Evolutionary conservation across 208 protist species (phyloP).

Genomic region (Crithidia expoeki): DNA sequence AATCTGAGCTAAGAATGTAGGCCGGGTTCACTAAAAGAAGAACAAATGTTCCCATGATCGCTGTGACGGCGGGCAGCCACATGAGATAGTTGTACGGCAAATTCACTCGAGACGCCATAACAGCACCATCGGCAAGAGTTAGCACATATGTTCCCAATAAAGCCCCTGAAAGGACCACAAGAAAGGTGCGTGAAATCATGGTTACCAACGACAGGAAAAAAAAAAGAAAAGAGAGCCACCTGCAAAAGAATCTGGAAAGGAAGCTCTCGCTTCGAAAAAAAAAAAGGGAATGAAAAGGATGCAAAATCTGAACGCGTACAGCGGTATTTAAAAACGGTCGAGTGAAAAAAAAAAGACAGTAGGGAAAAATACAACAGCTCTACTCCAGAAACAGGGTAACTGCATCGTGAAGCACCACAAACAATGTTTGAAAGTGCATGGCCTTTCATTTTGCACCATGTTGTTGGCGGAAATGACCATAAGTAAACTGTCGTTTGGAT

Average conservation of each 20-base stretch:
- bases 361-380: background rate
- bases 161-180: slow-evolving; percentile 38
- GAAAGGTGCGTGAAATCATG: background rate
- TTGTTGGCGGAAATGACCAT: no score
- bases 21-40: slow-evolving; percentile 53
- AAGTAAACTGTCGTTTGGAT: no score
- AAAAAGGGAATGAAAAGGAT: background rate
- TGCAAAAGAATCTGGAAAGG: background rate
- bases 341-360: slow-evolving; percentile 9
- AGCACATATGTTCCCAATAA: slow-evolving; percentile 45
- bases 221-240: slow-evolving; percentile 22
- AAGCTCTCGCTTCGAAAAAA: no score
- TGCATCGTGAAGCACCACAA: no score
- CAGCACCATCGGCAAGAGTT: slow-evolving; percentile 65
- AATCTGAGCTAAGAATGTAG: slow-evolving; percentile 25
- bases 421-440: no score
- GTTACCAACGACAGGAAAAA: slow-evolving; percentile 10
- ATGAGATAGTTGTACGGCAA: slow-evolving; percentile 76
- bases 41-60: slow-evolving; percentile 52
- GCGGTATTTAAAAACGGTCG: slow-evolving; percentile 10
- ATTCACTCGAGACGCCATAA: slow-evolving; percentile 39
- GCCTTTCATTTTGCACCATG: no score
- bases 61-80: slow-evolving; percentile 57
- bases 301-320: background rate
- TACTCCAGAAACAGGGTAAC: background rate